Evolutionary conservation across 2,329 filamentous ascomycete species (phyloP), one percentile per base, ranked within the genome.

Genomic region (Spiromastix sp.): DNA sequence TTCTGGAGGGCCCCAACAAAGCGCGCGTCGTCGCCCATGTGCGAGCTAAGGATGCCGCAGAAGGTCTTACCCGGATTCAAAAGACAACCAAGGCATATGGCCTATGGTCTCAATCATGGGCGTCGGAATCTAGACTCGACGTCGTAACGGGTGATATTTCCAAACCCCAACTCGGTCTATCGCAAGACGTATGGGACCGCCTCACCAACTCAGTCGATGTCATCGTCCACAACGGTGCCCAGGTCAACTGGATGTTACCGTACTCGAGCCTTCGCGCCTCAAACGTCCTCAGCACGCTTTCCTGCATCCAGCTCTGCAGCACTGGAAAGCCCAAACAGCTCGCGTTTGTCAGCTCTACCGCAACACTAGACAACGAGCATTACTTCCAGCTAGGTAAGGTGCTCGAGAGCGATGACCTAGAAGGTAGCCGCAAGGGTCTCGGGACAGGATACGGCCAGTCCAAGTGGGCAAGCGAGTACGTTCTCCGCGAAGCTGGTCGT

Each of bases 381-480:
- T 95, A 84, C 54, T 71, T 91, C 36, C 64, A 80, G 31, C 71
- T 86, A 25, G 91, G 85, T 0, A 67, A 79, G 38, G 71, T 94
- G 11, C 66, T 70, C 13, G 89, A 95, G 56, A 69, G 68, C 0
- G 87, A 95, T 53, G 78, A 89, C 45, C 68, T 95, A 42, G 66
- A 74, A 46, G 85, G 86, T 35, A 87, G 83, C 50, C 71, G 77
- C 25, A 77, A 67, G 34, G 84, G 84, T 20, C 74, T 95, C 2
- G 77, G 77, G 25, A 94, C 84, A 1, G 87, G 89, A 4, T 95
- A 95, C 50, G 87, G 89, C 2, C 87, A 95, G 57, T 77, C 75
- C 45, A 95, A 96, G 63, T 95, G 86, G 86, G 82, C 74, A 4
- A 71, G 73, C 3, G 77, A 80, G 52, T 74, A 72, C 45, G 68